A percentile compares a stretch with the other conserved stretches of the same genome.
Conservation (phyloP, 441 rosid species). For the Jatropha multifida region DNA sequence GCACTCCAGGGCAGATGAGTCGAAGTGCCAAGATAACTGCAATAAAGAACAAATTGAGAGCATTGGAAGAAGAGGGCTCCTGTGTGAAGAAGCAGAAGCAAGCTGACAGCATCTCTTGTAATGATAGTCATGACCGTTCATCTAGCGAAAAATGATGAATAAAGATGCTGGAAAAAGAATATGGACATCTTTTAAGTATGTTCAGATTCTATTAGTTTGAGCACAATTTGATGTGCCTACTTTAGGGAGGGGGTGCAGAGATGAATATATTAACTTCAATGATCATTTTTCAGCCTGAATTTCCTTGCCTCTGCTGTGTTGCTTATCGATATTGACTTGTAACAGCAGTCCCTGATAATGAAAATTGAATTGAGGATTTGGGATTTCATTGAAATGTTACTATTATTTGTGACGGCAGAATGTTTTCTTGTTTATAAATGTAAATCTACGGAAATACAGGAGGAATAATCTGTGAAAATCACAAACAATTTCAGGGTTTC, state of each 20-base stretch:
- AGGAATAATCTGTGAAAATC: not conserved
- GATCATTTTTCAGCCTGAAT: not conserved
- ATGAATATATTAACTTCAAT: not conserved
- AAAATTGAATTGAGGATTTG: not conserved
- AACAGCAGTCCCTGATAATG: not conserved
- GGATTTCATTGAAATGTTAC: not conserved
- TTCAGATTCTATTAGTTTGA: not conserved
- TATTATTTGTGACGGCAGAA: not conserved
- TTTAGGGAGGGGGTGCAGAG: not conserved
- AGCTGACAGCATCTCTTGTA: constrained; percentile 17
- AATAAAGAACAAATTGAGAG: constrained; percentile 79
- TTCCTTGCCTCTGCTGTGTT: not conserved
- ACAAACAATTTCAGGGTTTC: not conserved
- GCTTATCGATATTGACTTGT: not conserved
- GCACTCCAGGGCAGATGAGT: constrained; percentile 52
- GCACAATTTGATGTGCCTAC: not conserved
- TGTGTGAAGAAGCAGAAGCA: constrained; percentile 65
- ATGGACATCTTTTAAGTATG: not conserved
- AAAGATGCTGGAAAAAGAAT: not conserved
- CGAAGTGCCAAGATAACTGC: constrained; percentile 75
- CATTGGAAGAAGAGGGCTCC: constrained; percentile 62
- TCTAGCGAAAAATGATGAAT: constrained; percentile 12
- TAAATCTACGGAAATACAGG: not conserved
- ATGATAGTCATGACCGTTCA: not conserved
- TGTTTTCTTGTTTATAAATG: not conserved